Evolutionary conservation across 306 rosid species (phyloP).

Genomic region (Cucumis hystrix): DNA sequence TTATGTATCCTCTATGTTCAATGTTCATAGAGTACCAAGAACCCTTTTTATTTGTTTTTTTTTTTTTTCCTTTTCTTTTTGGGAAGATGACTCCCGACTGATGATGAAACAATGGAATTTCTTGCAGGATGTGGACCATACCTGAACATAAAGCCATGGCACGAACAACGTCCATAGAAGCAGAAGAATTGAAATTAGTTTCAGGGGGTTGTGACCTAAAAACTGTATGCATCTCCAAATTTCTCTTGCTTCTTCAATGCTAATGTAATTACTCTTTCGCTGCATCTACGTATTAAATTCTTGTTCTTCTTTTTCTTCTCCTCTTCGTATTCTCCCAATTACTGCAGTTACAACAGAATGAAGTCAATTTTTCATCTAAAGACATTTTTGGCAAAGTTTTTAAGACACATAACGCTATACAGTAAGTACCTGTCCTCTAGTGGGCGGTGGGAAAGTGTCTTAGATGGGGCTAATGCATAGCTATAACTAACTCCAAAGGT

Average conservation of each 20-base stretch:
- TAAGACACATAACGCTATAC: slow-evolving; percentile 58
- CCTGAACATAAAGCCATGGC: slow-evolving; percentile 56
- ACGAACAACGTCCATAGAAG: slow-evolving; percentile 45
- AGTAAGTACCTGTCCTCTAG: slow-evolving; percentile 24
- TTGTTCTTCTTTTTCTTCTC: not conserved
- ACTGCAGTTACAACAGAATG: slow-evolving; percentile 18
- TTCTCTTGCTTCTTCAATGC: not conserved
- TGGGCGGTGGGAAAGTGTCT: not conserved
- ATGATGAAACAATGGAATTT: not conserved
- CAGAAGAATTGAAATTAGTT: slow-evolving; percentile 36
- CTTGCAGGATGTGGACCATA: slow-evolving; percentile 68
- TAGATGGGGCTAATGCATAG: not conserved
- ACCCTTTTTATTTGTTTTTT: not conserved
- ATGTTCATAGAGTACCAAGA: not conserved
- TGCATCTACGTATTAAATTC: not conserved
- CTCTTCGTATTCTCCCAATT: not conserved
- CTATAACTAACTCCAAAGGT: not conserved
- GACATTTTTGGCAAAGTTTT: slow-evolving; percentile 49
- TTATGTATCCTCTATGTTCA: not conserved
- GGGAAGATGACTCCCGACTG: not conserved
- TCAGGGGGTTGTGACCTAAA: slow-evolving; percentile 74
- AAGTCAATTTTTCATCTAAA: slow-evolving; percentile 28
- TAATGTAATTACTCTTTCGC: not conserved
- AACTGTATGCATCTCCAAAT: slow-evolving; percentile 35
- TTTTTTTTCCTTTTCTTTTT: no score